Evolutionary conservation across 768 basidiomycete species (phyloP), one percentile per base, ranked within the genome.

Genomic region (Amanita pseudoporphyria): DNA sequence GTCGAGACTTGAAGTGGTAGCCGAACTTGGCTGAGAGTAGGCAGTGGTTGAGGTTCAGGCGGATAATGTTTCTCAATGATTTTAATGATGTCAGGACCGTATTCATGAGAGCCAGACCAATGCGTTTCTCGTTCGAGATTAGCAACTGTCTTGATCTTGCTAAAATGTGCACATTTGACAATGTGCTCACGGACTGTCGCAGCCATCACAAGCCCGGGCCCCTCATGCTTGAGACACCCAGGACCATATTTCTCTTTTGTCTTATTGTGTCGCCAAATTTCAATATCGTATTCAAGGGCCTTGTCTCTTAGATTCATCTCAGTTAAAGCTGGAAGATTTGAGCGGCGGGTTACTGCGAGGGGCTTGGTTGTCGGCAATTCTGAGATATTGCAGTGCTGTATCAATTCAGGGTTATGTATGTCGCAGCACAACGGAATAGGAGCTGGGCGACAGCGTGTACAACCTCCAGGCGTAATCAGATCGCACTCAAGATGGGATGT

Each of bases 381-480:
- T 10, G 38, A 40, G 38, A 22, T 22, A 18, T 18, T 40, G n/a
- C n/a, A n/a, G 6, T 5, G 21, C 19, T 40, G 38, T 18, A 3
- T 22, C 18, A 40, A 18, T 19, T 40, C 38, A 9, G 38, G 38
- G 16, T 76, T 32, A 36, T 71, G 6, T 73, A 73, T 4, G 72
- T 76, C 38, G 12, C 38, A 40, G 19, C 38, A 40, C 16, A 40
- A 18, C 38, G n/a, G 38, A 40, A 40, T 18, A 40, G 38, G 16
- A 40, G 16, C 38, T 16, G 43, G 43, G 14, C 43, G 43, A 28
- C 43, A 45, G 22, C 43, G 43, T 3, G 26, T 10, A 30, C 43
- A 45, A 28, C 43, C 43, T 28, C 18, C 24, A 33, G 43, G 43
- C 19, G 13, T 26, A 45, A 14, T 7, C 9, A 18, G 26, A 45